These are phyloP conservation scores for Suhomyces guaymorum DNA, from an alignment of 1,139 yeast species.

Conservation along the genomic window DNA sequence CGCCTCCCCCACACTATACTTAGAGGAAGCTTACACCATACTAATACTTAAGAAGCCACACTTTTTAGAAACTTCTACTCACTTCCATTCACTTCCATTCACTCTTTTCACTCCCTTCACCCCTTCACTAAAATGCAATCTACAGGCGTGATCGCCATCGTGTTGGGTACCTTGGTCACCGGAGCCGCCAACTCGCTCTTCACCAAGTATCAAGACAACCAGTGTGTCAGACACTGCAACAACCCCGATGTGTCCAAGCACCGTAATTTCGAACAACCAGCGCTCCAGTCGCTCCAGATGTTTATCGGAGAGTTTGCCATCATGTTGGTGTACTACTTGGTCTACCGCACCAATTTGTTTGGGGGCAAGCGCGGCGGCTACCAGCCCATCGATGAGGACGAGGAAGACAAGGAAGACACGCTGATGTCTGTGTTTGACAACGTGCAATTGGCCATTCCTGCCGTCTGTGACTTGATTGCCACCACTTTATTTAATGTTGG, in stretches of 20 bases:
- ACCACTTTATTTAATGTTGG: constrained; percentile 81
- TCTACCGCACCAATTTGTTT: constrained; percentile 25
- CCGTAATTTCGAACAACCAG: constrained; percentile 70
- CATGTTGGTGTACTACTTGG: constrained; percentile 45
- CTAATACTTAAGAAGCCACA: too few relatives aligned
- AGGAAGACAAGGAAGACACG: constrained; percentile 10
- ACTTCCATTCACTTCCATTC: background rate
- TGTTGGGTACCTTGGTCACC: constrained; percentile 57
- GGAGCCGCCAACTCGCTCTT: constrained; percentile 76
- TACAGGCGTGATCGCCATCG: constrained; percentile 23
- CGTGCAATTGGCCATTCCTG: constrained; percentile 54
- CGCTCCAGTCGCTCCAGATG: constrained; percentile 79
- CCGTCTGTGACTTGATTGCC: constrained; percentile 69
- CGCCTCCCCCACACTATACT: background rate
- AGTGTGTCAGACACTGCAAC: constrained; percentile 62
- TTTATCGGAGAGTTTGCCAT: constrained; percentile 68
- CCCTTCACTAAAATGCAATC: constrained; percentile 6
- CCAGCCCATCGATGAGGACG: constrained; percentile 14
- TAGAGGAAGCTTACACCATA: too few relatives aligned
- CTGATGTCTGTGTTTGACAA: constrained; percentile 24
- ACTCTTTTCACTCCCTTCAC: background rate
- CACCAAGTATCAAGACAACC: constrained; percentile 77
- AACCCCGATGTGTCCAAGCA: constrained; percentile 42
- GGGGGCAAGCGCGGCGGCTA: constrained; percentile 20
- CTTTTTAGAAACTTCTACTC: too few relatives aligned